Conservation (phyloP, 805 yeast species). For the Metschnikowia kunwiensis region DNA sequence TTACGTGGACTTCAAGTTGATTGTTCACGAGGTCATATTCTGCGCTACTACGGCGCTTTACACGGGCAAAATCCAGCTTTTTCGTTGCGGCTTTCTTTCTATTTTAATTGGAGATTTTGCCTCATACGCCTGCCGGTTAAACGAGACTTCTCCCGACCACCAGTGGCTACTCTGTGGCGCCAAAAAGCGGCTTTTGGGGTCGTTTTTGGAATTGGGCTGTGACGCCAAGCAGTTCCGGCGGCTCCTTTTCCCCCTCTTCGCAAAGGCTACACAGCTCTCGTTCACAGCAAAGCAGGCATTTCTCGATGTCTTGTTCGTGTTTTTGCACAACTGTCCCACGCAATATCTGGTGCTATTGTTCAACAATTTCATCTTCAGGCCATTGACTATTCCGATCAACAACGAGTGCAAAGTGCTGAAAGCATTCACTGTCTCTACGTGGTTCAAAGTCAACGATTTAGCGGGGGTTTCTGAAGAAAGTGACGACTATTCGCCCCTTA, state of each 20-base stretch:
- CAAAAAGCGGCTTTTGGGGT: slow-evolving; percentile 22
- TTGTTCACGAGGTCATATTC: slow-evolving; percentile 26
- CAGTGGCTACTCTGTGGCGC: slow-evolving; percentile 3
- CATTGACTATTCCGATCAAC: slow-evolving; percentile 15
- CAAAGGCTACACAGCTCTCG: slow-evolving; percentile 4
- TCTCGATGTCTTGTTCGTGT: slow-evolving; percentile 24
- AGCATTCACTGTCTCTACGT: slow-evolving; percentile 36
- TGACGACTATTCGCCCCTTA: slow-evolving; percentile 8
- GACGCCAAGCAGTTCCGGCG: slow-evolving; percentile 21
- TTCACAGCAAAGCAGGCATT: slow-evolving; percentile 16
- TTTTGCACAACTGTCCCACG: slow-evolving; percentile 22
- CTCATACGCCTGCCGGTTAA: slow-evolving; percentile 5
- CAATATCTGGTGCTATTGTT: slow-evolving; percentile 32
- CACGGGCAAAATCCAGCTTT: slow-evolving; percentile 24
- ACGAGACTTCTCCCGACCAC: slow-evolving; percentile 18
- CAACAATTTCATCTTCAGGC: slow-evolving; percentile 15
- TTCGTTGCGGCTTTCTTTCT: slow-evolving; percentile 19
- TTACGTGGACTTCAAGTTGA: slow-evolving; percentile 29
- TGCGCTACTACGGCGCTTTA: slow-evolving; percentile 24
- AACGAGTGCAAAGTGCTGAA: slow-evolving; percentile 18
- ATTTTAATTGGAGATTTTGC: slow-evolving; percentile 23
- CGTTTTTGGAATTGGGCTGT: slow-evolving; percentile 36
- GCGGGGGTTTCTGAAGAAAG: slow-evolving; percentile 14
- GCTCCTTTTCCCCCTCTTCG: slow-evolving; percentile 21
- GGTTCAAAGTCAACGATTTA: slow-evolving; percentile 34